Percentiles rank a stretch among this genome's conserved stretches.
Conservation (phyloP, 2,329 filamentous ascomycete species). For the Aphanoascus verrucosus region DNA sequence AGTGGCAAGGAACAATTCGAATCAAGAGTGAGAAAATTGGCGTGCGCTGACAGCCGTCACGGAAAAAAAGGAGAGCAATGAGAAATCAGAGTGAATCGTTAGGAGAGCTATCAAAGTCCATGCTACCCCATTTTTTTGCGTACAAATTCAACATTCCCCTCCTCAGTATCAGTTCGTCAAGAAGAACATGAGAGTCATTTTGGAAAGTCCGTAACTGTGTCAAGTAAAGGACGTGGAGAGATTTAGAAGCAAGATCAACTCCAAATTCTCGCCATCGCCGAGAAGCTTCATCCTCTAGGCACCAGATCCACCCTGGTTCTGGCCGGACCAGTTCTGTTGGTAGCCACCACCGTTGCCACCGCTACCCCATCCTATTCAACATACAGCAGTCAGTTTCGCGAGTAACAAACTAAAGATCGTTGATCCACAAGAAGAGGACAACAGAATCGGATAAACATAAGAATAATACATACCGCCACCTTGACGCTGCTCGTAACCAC, state of each 20-base stretch:
- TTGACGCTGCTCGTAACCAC: conserved; percentile 22
- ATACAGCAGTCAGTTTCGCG: background rate
- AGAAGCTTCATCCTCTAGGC: background rate
- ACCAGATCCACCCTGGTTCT: conserved; percentile 12
- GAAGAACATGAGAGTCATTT: conserved; percentile 6
- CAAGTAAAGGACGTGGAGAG: background rate
- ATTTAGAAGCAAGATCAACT: background rate
- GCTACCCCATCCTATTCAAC: conserved; percentile 9
- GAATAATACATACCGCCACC: conserved; percentile 19
- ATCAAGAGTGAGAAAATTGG: background rate
- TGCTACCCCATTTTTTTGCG: conserved; percentile 1
- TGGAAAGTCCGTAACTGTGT: background rate
- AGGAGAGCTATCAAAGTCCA: conserved; percentile 3
- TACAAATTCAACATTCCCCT: conserved; percentile 3
- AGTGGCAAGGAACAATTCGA: background rate
- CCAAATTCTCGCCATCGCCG: conserved; percentile 1
- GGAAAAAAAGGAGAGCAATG: background rate
- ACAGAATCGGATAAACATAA: background rate
- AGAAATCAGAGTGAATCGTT: conserved; percentile 2
- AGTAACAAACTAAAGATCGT: background rate
- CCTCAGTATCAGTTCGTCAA: conserved; percentile 5
- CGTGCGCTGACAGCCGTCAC: background rate
- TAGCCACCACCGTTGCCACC: conserved; percentile 1
- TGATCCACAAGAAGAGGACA: background rate
- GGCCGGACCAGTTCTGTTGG: conserved; percentile 12